Evolutionary conservation across 2,329 filamentous ascomycete species (phyloP), one percentile per base, ranked within the genome.

Genomic region (Neonectria neomacrospora): DNA sequence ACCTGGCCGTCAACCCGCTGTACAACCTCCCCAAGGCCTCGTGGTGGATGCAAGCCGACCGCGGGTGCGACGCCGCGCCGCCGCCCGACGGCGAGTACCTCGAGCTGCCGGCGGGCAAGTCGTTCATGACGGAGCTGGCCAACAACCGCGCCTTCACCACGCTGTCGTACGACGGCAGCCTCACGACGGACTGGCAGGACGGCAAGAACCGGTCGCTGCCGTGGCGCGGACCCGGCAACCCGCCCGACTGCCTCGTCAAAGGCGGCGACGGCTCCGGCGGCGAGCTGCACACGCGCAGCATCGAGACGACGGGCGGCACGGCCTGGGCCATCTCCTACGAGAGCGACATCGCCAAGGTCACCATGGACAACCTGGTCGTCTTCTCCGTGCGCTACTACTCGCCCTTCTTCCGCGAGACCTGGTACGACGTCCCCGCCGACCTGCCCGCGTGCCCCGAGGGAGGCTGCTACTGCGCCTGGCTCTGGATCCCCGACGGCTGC

Each of bases 31-130:
- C 75, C 16, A 77, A 80, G 58, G 72, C 74, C 22, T 66, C 83
- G n/a, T 84, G 82, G 81, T 85, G 82, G 82, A 83, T 83, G 76
- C 83, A 85, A 64, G 77, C 79, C 60, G 78, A 82, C 61, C 80
- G 82, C 10, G 80, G 80, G 44, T 85, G 83, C 64, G 78, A 84
- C 61, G 66, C 71, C 11, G 78, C 77, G 8, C 80, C 77, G 5
- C 74, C 74, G 8, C 61, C 72, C 1, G 65, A 71, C 2, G 72
- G 71, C 32, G 74, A 73, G 12, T 75, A 70, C 20, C 78, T 86
- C 44, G 77, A 80, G 28, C 74, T 86, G 2, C 83, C 83, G 2
- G 83, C 83, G 2, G 82, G 83, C 20, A 80, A 81, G 41, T 73
- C 77, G 0, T 83, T 85, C 66, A 82, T 77, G 23, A 81, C 82